Evolutionary conservation across 345 rosid genomes (phyloP).

Genomic region (Eucalyptus pauciflora): DNA sequence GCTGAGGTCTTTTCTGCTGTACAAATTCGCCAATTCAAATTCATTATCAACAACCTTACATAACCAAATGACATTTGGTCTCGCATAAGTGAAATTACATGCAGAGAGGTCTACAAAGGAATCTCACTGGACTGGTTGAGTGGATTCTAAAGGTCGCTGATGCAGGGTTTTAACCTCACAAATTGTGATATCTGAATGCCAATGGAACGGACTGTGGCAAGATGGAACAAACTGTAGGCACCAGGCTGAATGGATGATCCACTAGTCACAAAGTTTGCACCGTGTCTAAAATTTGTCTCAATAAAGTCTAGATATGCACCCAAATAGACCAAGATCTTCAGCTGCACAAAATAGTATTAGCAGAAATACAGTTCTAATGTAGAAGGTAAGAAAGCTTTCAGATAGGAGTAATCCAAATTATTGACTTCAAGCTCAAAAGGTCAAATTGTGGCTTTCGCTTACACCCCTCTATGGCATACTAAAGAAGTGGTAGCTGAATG

Average conservation of each 20-base stretch:
- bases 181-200: conserved; percentile 51
- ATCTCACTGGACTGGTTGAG: conserved; percentile 2
- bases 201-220: conserved; percentile 36
- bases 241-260: conserved; percentile 58
- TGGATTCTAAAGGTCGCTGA: conserved; percentile 20
- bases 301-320: conserved; percentile 53
- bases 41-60: not conserved
- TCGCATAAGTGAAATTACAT: not conserved
- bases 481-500: not conserved
- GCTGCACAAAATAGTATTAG: conserved; percentile 14
- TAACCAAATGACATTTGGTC: not conserved
- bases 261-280: conserved; percentile 64
- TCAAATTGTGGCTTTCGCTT: not conserved
- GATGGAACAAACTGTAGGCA: conserved; percentile 52
- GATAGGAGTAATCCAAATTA: not conserved
- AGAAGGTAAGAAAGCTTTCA: not conserved
- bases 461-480: not conserved
- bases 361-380: not conserved
- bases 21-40: not conserved
- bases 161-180: conserved; percentile 42
- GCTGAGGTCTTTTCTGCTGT: conserved; percentile 18
- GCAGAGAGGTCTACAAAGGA: not conserved
- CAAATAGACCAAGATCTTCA: conserved; percentile 45
- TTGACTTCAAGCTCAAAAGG: not conserved
- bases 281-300: conserved; percentile 41